Percentiles rank a stretch among this genome's conserved stretches.
Evolutionary conservation across 148 eudicot species (phyloP).

Genomic region (Heliosperma pusillum): DNA sequence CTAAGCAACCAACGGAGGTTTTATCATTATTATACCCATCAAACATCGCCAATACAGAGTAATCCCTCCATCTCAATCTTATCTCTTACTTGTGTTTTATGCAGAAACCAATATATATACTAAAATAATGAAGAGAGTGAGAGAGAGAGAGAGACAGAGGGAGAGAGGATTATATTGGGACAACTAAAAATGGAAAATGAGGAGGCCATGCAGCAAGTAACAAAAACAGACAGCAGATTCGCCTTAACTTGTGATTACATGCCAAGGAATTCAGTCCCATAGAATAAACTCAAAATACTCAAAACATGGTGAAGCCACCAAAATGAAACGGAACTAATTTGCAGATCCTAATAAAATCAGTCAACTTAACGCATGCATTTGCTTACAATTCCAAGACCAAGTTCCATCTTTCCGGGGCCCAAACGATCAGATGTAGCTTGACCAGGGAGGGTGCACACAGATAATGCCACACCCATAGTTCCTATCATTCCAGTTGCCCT

Average conservation of each 20-base stretch:
- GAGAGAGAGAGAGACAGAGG: no score
- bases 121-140: neutral
- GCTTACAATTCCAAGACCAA: slow-evolving; percentile 98
- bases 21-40: neutral
- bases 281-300: neutral
- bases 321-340: neutral
- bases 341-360: neutral
- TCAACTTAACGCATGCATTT: neutral
- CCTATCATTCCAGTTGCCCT: slow-evolving; percentile 86
- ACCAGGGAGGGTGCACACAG: slow-evolving; percentile 95
- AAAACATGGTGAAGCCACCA: neutral
- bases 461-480: slow-evolving; percentile 96
- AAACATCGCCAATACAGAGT: neutral
- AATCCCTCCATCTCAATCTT: neutral
- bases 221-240: no score
- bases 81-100: neutral
- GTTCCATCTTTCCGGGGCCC: slow-evolving; percentile 98
- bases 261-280: neutral
- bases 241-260: no score
- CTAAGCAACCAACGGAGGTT: neutral
- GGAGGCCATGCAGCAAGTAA: no score
- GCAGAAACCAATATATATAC: neutral
- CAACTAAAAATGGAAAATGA: no score
- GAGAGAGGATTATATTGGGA: no score
- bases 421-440: slow-evolving; percentile 82